Evolutionary conservation across 345 rosid species (phyloP).

Genomic region (thale cress (Arabidopsis thaliana)): DNA sequence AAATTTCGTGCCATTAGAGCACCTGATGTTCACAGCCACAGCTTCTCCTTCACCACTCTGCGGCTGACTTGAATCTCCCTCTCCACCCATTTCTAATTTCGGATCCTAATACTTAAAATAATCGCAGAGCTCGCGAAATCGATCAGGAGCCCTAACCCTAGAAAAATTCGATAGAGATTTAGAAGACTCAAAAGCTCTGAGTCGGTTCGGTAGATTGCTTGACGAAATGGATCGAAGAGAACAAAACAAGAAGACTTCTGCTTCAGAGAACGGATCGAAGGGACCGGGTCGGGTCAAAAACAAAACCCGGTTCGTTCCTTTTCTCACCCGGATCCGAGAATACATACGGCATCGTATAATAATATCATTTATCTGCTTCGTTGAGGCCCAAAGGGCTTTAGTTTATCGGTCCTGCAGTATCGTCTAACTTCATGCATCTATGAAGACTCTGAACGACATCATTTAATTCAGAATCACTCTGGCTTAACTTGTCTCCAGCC

Average conservation of each 20-base stretch:
- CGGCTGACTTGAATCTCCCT: slow-evolving; percentile 70
- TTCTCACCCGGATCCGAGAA: neutral
- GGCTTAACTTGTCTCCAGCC: slow-evolving; percentile 59
- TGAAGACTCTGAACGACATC: slow-evolving; percentile 46
- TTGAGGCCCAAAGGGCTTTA: slow-evolving; percentile 9
- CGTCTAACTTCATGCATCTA: slow-evolving; percentile 42
- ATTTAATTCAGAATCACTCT: slow-evolving; percentile 37
- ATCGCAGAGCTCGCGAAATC: slow-evolving; percentile 19
- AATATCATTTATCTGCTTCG: neutral
- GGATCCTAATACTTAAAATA: slow-evolving; percentile 5
- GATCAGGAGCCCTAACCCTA: slow-evolving; percentile 37
- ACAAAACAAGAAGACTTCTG: slow-evolving; percentile 22
- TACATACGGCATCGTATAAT: neutral
- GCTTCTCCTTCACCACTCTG: slow-evolving; percentile 43
- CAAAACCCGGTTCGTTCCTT: neutral
- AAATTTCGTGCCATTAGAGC: slow-evolving; percentile 72
- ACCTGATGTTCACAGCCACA: slow-evolving; percentile 60
- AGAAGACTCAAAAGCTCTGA: slow-evolving; percentile 13
- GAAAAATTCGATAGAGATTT: slow-evolving; percentile 9
- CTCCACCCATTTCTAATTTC: slow-evolving; percentile 51
- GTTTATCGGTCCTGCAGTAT: neutral
- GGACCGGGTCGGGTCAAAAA: neutral
- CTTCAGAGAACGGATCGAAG: slow-evolving; percentile 22
- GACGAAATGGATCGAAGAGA: slow-evolving; percentile 31
- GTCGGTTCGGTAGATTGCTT: slow-evolving; percentile 39